Evolutionary conservation across 164 flowering plant genomes (phyloP), one percentile per base, ranked within the genome.

Genomic region (Stephania yunnanensis): DNA sequence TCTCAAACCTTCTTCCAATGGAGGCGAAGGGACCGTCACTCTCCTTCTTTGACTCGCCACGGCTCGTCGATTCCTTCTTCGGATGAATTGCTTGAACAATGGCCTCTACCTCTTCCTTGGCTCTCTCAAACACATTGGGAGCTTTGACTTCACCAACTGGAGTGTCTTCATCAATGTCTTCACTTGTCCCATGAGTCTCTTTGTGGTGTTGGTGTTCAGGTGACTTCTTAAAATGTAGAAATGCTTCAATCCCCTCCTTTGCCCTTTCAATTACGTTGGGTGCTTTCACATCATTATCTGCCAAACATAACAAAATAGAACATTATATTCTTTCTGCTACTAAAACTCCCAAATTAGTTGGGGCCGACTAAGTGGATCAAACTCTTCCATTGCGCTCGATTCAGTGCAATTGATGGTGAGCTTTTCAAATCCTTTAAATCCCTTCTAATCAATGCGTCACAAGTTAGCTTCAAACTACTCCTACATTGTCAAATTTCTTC

Each of bases 101-200:
- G 53, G 96, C 96, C 76, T 90, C 92, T 11, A 91, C 30, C 78
- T 91, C 96, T 86, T 91, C 94, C 84, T 87, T 90, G 20, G 82
- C 86, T 58, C 94, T 83, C 65, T 86, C 81, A 75, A 91, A 86
- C 68, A 91, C 82, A 79, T 69, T 71, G 10, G 93, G 95, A 7
- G 83, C 95, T 81, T 85, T 91, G n/a, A 89, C 89, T 74, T 85
- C 87, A 70, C 86, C 87, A 7, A 84, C 22, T 7, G 89, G 86
- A 5, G 92, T 91, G 71, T 72, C 77, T 81, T 87, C 86, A 71
- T 91, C 88, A 71, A 91, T 87, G 79, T 87, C 92, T 76, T 84
- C 83, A 71, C 89, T 89, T 19, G 67, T 86, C 53, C 93, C 95
- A 83, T 89, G 91, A 15, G 95, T 90, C 83, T 90, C 91, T 55